Conservation (phyloP, 2,329 filamentous ascomycete species). For the Alternaria gansuensis region DNA sequence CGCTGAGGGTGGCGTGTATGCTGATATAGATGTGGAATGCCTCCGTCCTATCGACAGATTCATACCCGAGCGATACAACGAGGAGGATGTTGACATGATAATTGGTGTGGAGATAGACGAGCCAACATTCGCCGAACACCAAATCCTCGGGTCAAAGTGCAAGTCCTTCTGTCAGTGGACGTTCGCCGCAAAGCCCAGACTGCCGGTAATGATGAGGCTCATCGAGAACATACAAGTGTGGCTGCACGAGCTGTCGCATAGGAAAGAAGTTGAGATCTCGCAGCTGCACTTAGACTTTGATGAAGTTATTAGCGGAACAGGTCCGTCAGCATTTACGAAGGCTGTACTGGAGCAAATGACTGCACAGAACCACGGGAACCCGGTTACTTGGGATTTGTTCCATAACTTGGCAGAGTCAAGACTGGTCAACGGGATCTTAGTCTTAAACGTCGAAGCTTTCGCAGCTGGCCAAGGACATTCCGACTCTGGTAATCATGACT, state of each 20-base stretch:
- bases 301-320: constrained; percentile 76
- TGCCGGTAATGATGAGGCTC: constrained; percentile 73
- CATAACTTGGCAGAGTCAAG: constrained; percentile 73
- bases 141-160: constrained; percentile 73
- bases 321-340: constrained; percentile 73
- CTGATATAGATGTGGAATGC: constrained; percentile 68
- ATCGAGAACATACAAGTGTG: constrained; percentile 74
- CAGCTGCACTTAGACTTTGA: constrained; percentile 74
- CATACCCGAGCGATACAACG: constrained; percentile 70
- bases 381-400: constrained; percentile 70
- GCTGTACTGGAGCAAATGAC: constrained; percentile 73
- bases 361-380: constrained; percentile 52
- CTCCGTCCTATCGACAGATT: constrained; percentile 64
- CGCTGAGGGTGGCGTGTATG: constrained; percentile 69
- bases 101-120: constrained; percentile 76
- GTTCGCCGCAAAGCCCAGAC: constrained; percentile 72
- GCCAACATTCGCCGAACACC: constrained; percentile 69
- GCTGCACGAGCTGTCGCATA: constrained; percentile 67
- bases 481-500: constrained; percentile 74
- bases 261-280: constrained; percentile 67
- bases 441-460: constrained; percentile 75
- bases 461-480: constrained; percentile 78
- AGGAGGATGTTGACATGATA: constrained; percentile 73
- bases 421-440: constrained; percentile 69
- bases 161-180: constrained; percentile 80